Conservation (phyloP, 164 flowering plant species). For the Stephania japonica region DNA sequence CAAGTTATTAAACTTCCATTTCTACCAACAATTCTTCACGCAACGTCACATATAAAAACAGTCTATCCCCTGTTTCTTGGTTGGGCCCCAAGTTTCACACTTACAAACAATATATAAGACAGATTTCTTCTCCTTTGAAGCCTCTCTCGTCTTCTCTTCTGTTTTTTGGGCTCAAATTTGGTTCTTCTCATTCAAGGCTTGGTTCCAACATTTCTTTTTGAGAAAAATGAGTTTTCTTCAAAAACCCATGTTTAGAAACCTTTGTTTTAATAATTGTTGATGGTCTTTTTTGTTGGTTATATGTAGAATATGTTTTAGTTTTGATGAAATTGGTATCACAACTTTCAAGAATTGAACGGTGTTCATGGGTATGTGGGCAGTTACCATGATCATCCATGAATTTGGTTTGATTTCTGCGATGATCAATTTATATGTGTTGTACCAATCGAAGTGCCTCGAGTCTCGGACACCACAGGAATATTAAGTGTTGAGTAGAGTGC, state of each 20-base stretch:
- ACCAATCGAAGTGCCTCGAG: too few relatives aligned
- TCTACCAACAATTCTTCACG: too few relatives aligned
- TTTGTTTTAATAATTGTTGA: too few relatives aligned
- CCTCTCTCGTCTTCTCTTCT: background rate
- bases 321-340: background rate
- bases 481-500: too few relatives aligned
- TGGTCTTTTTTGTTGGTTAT: background rate
- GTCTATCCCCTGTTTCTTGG: conserved; percentile 1
- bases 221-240: background rate
- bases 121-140: background rate
- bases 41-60: too few relatives aligned
- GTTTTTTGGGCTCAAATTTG: background rate
- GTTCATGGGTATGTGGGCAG: background rate
- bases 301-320: background rate
- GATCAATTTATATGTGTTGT: too few relatives aligned
- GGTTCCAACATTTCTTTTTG: background rate
- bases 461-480: too few relatives aligned
- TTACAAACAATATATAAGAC: too few relatives aligned
- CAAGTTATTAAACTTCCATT: background rate
- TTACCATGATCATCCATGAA: too few relatives aligned
- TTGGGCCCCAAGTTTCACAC: background rate
- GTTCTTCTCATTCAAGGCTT: background rate
- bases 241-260: too few relatives aligned
- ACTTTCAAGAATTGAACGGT: too few relatives aligned
- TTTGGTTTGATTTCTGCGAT: too few relatives aligned